A percentile compares a stretch with the other conserved stretches of the same genome.
Evolutionary conservation across 2,329 filamentous ascomycete species (phyloP).

Genomic region (Epichloe elymi): DNA sequence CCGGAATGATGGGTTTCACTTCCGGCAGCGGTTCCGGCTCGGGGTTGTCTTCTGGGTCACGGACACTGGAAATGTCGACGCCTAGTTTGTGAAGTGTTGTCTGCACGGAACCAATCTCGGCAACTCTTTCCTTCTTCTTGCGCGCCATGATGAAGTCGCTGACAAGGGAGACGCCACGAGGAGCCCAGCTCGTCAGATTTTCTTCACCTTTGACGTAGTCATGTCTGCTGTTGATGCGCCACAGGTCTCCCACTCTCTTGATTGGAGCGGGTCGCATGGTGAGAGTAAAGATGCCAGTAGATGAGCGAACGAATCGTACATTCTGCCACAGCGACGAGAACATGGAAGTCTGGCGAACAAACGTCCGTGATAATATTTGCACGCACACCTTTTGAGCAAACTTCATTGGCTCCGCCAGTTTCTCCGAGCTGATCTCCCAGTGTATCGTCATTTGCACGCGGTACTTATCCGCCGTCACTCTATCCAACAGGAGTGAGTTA

Average conservation of each 20-base stretch:
- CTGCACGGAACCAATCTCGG: conserved; percentile 68
- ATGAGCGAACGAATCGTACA: conserved; percentile 74
- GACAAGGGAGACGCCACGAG: conserved; percentile 81
- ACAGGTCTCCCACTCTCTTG: conserved; percentile 78
- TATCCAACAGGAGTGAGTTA: conserved; percentile 82
- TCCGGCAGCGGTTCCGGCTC: conserved; percentile 23
- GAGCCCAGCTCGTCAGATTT: conserved; percentile 69
- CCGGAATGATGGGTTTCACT: conserved; percentile 30
- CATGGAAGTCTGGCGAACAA: conserved; percentile 75
- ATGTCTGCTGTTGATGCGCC: conserved; percentile 89
- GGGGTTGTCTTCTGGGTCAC: conserved; percentile 20
- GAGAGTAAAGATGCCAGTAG: conserved; percentile 74
- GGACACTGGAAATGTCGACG: conserved; percentile 27
- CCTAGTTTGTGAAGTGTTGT: conserved; percentile 49
- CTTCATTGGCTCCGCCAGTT: conserved; percentile 75
- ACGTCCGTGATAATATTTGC: conserved; percentile 72
- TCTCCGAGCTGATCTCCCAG: conserved; percentile 76
- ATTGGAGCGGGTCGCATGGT: conserved; percentile 78
- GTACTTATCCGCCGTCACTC: conserved; percentile 84
- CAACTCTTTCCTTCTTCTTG: conserved; percentile 59
- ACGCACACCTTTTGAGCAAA: conserved; percentile 72
- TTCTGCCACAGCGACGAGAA: conserved; percentile 80
- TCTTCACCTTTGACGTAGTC: conserved; percentile 97
- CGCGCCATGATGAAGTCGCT: conserved; percentile 68
- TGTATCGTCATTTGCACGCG: conserved; percentile 75